Conservation (phyloP, 164 flowering plant genomes). For the Kingdonia uniflora region DNA sequence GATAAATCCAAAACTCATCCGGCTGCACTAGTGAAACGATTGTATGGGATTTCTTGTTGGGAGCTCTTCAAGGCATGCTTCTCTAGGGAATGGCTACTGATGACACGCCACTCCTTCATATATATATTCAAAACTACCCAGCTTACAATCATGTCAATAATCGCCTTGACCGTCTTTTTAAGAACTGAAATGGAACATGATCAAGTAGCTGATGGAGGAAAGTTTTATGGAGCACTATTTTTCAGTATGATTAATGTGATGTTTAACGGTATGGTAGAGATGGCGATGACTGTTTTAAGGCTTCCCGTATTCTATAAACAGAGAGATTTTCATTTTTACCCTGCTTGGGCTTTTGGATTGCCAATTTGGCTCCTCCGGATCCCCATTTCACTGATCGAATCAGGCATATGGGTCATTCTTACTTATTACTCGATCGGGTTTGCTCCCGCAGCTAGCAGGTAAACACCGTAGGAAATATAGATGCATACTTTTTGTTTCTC, state of each 20-base stretch:
- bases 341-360: slow-evolving; percentile 63
- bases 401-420: slow-evolving; percentile 44
- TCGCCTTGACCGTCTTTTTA: slow-evolving; percentile 36
- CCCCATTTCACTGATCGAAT: slow-evolving; percentile 48
- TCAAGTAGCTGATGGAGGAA: slow-evolving; percentile 19
- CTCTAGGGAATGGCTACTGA: slow-evolving; percentile 46
- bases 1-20: slow-evolving; percentile 47
- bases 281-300: slow-evolving; percentile 41
- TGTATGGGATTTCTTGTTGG: slow-evolving; percentile 55
- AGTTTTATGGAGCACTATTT: slow-evolving; percentile 48
- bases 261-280: slow-evolving; percentile 62
- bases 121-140: slow-evolving; percentile 58
- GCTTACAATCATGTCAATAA: slow-evolving; percentile 57
- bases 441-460: slow-evolving; percentile 44
- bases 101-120: slow-evolving; percentile 32
- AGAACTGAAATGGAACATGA: slow-evolving; percentile 17
- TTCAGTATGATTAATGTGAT: slow-evolving; percentile 49
- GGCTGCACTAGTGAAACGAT: slow-evolving; percentile 51
- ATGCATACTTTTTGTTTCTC: too few relatives aligned
- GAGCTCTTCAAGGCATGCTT: slow-evolving; percentile 71
- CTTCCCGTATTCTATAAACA: slow-evolving; percentile 64
- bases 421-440: slow-evolving; percentile 50
- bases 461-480: neutral
- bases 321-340: slow-evolving; percentile 48
- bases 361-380: slow-evolving; percentile 54